Percentiles rank a stretch among this genome's conserved stretches.
Evolutionary conservation across 495 filamentous ascomycete genomes (phyloP).

Genomic region (Staphylotrichum longicolle): DNA sequence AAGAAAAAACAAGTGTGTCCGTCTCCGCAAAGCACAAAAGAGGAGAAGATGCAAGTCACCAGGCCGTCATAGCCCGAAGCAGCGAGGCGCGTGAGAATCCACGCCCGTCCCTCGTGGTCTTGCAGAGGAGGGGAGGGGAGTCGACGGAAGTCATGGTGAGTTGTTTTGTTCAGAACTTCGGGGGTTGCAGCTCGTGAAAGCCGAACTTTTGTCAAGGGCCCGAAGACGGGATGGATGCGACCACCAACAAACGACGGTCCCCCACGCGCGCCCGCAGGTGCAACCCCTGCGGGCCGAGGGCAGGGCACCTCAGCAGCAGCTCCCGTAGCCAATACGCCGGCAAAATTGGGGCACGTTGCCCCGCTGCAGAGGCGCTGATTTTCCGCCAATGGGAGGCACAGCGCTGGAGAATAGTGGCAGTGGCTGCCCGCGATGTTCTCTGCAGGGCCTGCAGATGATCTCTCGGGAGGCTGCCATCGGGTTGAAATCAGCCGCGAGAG

Average conservation of each 20-base stretch:
- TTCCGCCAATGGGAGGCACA: conserved; percentile 17
- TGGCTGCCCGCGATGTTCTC: neutral
- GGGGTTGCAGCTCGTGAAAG: neutral
- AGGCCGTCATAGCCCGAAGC: neutral
- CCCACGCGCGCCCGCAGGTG: neutral
- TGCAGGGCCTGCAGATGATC: no score
- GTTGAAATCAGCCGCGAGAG: no score
- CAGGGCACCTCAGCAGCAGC: no score
- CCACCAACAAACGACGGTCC: neutral
- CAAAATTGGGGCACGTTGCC: conserved; percentile 19
- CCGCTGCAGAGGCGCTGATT: neutral
- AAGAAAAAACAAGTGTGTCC: neutral
- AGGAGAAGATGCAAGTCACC: neutral
- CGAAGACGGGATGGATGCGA: neutral
- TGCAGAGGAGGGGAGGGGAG: neutral
- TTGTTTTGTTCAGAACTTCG: conserved; percentile 7
- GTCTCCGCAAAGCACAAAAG: neutral
- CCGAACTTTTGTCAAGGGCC: neutral
- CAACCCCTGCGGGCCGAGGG: no score
- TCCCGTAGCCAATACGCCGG: conserved; percentile 15
- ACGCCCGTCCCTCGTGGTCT: neutral
- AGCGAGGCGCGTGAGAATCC: conserved; percentile 3
- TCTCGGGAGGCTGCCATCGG: no score
- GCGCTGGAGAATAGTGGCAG: neutral
- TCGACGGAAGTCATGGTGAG: conserved; percentile 6